Percentiles rank a stretch among this genome's conserved stretches.
Evolutionary conservation across 257 asterid genomes (phyloP).

Genomic region (Capsicum chinense): DNA sequence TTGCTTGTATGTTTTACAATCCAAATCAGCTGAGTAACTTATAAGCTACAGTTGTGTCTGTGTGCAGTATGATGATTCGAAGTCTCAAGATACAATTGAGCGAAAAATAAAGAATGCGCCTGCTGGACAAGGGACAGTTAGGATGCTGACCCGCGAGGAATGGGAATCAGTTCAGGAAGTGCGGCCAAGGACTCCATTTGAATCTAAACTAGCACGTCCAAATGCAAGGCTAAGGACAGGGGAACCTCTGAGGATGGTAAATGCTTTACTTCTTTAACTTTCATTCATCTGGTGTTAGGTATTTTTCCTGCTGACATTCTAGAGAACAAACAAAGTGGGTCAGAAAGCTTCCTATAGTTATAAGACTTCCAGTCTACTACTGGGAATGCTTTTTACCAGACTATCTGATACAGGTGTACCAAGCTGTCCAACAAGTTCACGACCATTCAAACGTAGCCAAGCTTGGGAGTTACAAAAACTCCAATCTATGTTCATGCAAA

Average conservation of each 20-base stretch:
- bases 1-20: background rate
- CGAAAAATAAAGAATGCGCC: conserved; percentile 80
- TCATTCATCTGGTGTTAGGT: background rate
- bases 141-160: conserved; percentile 92
- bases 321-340: background rate
- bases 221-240: conserved; percentile 52
- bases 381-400: background rate
- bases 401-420: too few species aligned
- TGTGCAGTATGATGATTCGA: conserved; percentile 76
- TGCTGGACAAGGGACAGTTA: conserved; percentile 83
- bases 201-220: conserved; percentile 82
- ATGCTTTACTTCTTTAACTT: background rate
- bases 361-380: background rate
- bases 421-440: too few species aligned
- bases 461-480: too few species aligned
- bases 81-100: conserved; percentile 74
- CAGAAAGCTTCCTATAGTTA: background rate
- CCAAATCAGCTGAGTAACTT: conserved; percentile 2
- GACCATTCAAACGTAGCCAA: too few species aligned
- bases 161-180: conserved; percentile 80
- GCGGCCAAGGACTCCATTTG: conserved; percentile 87
- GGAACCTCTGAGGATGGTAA: conserved; percentile 43
- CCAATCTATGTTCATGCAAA: too few species aligned
- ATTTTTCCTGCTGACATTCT: background rate
- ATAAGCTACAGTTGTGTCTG: conserved; percentile 22